phyloP scores from a whole-genome alignment of 2,329 filamentous ascomycete genomes.

The Metarhizium robertsii region DNA sequence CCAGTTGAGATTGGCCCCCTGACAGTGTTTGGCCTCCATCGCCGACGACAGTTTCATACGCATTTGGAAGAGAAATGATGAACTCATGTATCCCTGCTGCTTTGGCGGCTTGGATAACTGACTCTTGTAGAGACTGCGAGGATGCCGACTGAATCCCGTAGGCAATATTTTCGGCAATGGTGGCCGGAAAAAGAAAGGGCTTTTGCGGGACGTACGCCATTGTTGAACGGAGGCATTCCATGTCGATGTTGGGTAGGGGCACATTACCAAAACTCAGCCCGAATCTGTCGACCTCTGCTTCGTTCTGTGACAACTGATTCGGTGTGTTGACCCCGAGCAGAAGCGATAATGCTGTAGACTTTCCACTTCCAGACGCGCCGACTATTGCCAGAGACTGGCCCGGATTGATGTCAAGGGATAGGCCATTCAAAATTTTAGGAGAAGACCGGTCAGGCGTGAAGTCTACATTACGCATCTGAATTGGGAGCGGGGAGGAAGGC shows the following conservation, averaged over 20 bases:
- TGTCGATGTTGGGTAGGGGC: slow-evolving; percentile 50
- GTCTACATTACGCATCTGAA: slow-evolving; percentile 41
- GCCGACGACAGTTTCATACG: slow-evolving; percentile 58
- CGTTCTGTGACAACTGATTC: not conserved
- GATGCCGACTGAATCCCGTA: slow-evolving; percentile 61
- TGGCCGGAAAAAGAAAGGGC: slow-evolving; percentile 68
- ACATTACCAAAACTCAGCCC: slow-evolving; percentile 49
- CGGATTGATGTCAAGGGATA: slow-evolving; percentile 49
- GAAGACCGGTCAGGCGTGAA: slow-evolving; percentile 35
- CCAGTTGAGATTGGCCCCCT: slow-evolving; percentile 73
- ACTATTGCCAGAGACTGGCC: slow-evolving; percentile 69
- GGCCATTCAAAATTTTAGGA: not conserved
- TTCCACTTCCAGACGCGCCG: slow-evolving; percentile 80
- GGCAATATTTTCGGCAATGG: slow-evolving; percentile 69
- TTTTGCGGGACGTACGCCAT: slow-evolving; percentile 62
- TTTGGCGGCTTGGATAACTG: slow-evolving; percentile 42
- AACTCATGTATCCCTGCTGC: slow-evolving; percentile 67
- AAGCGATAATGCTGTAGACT: slow-evolving; percentile 72
- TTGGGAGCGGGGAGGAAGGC: slow-evolving; percentile 26
- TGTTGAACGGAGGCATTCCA: slow-evolving; percentile 46
- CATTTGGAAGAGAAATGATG: slow-evolving; percentile 55
- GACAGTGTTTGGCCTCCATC: slow-evolving; percentile 67
- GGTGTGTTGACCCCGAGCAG: slow-evolving; percentile 62
- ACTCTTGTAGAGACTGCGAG: slow-evolving; percentile 32
- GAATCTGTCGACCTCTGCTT: not conserved